Conservation (phyloP, 2,329 filamentous ascomycete species). For the Ceratocystis eucalypticola region DNA sequence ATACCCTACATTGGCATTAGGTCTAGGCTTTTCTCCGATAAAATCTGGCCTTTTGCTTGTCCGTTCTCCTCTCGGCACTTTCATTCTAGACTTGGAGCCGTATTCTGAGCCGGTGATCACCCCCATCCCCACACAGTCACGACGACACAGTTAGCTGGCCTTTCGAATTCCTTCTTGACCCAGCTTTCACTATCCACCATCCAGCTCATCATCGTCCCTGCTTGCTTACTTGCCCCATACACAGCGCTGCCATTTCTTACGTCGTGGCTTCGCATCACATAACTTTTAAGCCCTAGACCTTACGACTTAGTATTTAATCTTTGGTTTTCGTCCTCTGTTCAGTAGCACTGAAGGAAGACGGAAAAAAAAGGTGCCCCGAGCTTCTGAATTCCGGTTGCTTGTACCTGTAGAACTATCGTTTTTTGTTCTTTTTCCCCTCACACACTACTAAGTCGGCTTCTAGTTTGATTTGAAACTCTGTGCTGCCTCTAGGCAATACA, state of each 20-base stretch:
- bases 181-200: neutral
- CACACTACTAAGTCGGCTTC: neutral
- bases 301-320: slow-evolving; percentile 16
- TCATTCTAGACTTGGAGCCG: neutral
- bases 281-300: slow-evolving; percentile 16
- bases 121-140: neutral
- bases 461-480: neutral
- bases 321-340: slow-evolving; percentile 3
- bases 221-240: neutral
- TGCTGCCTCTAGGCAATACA: neutral
- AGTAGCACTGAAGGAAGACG: neutral
- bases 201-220: neutral
- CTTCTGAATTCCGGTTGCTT: slow-evolving; percentile 2
- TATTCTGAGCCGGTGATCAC: neutral
- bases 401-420: neutral
- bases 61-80: neutral
- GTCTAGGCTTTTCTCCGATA: neutral
- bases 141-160: slow-evolving; percentile 11
- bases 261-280: slow-evolving; percentile 9
- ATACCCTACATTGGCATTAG: neutral
- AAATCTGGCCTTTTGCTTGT: neutral
- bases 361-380: slow-evolving; percentile 1
- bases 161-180: slow-evolving; percentile 1
- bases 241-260: neutral
- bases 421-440: slow-evolving; percentile 1